Conservation (phyloP, 495 filamentous ascomycete species). For the Darksidea phi region DNA sequence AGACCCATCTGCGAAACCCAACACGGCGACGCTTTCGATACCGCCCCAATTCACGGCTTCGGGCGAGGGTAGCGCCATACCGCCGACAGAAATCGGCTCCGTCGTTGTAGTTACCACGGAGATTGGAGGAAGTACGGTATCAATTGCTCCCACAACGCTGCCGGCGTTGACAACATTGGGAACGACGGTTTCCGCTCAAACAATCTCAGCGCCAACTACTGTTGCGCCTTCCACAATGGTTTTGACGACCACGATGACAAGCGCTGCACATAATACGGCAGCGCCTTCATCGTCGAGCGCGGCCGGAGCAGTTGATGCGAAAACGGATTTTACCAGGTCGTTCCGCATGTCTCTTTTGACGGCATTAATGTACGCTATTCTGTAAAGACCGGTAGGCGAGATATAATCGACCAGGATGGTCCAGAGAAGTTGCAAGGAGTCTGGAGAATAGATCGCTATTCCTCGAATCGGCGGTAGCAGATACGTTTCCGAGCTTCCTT, state of each 20-base stretch:
- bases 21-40: slow-evolving; percentile 44
- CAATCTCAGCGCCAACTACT: slow-evolving; percentile 16
- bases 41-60: slow-evolving; percentile 44
- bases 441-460: no score
- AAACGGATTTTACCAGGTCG: neutral
- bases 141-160: slow-evolving; percentile 2
- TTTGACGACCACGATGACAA: slow-evolving; percentile 3
- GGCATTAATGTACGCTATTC: slow-evolving; percentile 21
- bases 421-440: no score
- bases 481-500: no score
- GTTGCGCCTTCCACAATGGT: slow-evolving; percentile 5
- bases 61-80: slow-evolving; percentile 44
- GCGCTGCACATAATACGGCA: neutral
- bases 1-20: slow-evolving; percentile 39
- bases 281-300: slow-evolving; percentile 12
- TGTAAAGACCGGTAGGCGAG: slow-evolving; percentile 4
- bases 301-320: slow-evolving; percentile 9
- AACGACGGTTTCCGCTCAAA: slow-evolving; percentile 4
- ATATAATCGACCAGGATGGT: no score
- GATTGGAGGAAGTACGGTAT: slow-evolving; percentile 4
- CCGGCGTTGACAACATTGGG: slow-evolving; percentile 4
- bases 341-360: slow-evolving; percentile 22
- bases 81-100: slow-evolving; percentile 38
- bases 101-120: slow-evolving; percentile 6
- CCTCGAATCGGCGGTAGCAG: no score